Evolutionary conservation across 2,329 filamentous ascomycete species (phyloP).

Genomic region (Conoideocrella luteorostrata): DNA sequence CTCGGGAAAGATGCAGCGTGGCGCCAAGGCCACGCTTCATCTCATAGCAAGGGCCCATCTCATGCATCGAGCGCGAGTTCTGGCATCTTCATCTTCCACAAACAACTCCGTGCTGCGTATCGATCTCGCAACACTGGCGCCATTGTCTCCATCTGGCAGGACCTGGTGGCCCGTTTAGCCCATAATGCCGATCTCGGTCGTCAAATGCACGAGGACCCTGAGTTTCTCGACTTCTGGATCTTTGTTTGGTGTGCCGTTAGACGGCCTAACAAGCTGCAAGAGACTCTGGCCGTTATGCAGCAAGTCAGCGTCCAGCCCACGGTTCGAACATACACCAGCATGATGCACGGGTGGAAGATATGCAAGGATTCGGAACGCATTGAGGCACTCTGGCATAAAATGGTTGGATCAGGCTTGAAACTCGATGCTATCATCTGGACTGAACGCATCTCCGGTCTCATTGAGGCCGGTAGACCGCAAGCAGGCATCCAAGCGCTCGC

Average conservation of each 20-base stretch:
- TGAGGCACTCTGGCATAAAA: slow-evolving; percentile 60
- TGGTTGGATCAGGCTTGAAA: slow-evolving; percentile 48
- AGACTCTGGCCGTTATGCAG: slow-evolving; percentile 37
- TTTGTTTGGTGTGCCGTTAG: slow-evolving; percentile 33
- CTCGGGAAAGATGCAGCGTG: slow-evolving; percentile 16
- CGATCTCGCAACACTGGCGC: slow-evolving; percentile 21
- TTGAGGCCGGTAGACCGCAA: slow-evolving; percentile 46
- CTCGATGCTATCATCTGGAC: slow-evolving; percentile 66
- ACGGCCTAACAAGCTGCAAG: slow-evolving; percentile 22
- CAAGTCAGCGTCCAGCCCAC: slow-evolving; percentile 49
- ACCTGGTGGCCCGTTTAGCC: slow-evolving; percentile 20
- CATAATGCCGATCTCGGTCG: slow-evolving; percentile 17
- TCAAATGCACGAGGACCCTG: slow-evolving; percentile 25
- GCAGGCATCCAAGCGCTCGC: slow-evolving; percentile 57
- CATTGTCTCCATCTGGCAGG: slow-evolving; percentile 26
- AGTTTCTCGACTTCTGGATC: slow-evolving; percentile 34
- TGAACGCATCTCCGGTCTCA: slow-evolving; percentile 59
- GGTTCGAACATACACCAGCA: slow-evolving; percentile 61
- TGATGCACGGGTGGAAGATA: slow-evolving; percentile 64
- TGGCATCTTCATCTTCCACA: slow-evolving; percentile 18
- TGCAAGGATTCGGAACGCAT: slow-evolving; percentile 54
- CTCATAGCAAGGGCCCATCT: not conserved
- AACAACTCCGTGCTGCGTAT: slow-evolving; percentile 24
- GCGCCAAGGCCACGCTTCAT: slow-evolving; percentile 10
- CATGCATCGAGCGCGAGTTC: not conserved